Evolutionary conservation across 352 stramenopile genomes (phyloP).

Genomic region (Achlya hypogyna): DNA sequence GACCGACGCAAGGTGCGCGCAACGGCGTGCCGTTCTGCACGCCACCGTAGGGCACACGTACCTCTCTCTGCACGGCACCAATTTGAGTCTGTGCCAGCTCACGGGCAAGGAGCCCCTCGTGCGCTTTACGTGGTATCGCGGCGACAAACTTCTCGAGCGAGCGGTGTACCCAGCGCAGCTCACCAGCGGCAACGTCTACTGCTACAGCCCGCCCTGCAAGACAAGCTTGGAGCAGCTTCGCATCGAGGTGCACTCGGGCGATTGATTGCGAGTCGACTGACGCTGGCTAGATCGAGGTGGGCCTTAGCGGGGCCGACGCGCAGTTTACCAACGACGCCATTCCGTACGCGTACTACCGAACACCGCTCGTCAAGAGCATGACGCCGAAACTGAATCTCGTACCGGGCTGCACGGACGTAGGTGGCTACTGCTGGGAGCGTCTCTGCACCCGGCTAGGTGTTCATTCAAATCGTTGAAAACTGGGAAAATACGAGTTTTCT

Average conservation of each 20-base stretch:
- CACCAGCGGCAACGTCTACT: slow-evolving; percentile 1
- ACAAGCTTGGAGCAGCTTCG: slow-evolving; percentile 7
- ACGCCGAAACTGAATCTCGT: slow-evolving; percentile 11
- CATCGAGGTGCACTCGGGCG: neutral
- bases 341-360: slow-evolving; percentile 7
- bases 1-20: slow-evolving; percentile 4
- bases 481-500: slow-evolving; percentile 9
- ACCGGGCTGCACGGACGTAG: slow-evolving; percentile 7
- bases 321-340: neutral
- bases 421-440: neutral
- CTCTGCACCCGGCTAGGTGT: neutral
- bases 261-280: neutral
- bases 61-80: neutral
- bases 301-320: neutral
- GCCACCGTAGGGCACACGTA: slow-evolving; percentile 1
- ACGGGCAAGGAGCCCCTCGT: neutral
- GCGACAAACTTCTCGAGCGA: slow-evolving; percentile 12
- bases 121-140: slow-evolving; percentile 8
- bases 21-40: neutral
- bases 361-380: slow-evolving; percentile 8
- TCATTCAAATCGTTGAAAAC: slow-evolving; percentile 13
- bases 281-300: slow-evolving; percentile 10
- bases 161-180: neutral
- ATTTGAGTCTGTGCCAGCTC: slow-evolving; percentile 6
- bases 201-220: slow-evolving; percentile 9